Conservation (phyloP, 225 moss, liverwort and hornwort species). For the Bryum argenteum region DNA sequence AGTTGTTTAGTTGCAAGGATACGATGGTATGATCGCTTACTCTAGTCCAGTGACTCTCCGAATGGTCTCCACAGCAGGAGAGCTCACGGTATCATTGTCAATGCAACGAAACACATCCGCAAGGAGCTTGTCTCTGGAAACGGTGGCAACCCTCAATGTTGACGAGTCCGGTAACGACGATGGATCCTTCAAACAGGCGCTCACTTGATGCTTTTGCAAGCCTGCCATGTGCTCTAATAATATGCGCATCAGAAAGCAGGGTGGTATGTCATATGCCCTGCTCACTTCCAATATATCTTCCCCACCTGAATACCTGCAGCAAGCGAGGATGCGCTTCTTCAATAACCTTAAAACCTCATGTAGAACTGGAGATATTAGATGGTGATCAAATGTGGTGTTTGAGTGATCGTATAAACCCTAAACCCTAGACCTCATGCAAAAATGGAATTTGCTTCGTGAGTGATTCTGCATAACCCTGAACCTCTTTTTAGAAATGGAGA, state of each 20-base stretch:
- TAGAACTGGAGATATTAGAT: no score
- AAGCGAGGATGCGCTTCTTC: constrained; percentile 15
- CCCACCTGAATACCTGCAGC: constrained; percentile 51
- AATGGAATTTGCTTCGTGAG: neutral
- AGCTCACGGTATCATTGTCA: constrained; percentile 64
- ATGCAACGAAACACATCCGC: constrained; percentile 63
- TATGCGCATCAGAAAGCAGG: constrained; percentile 65
- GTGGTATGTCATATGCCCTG: constrained; percentile 51
- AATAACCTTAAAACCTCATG: constrained; percentile 1
- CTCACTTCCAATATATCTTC: constrained; percentile 65
- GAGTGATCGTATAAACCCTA: neutral
- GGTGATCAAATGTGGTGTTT: neutral
- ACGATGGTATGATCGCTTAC: constrained; percentile 37
- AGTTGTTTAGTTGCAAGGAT: no score
- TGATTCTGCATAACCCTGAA: no score
- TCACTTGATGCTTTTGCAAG: constrained; percentile 65
- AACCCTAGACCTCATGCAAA: neutral
- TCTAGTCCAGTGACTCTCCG: constrained; percentile 69
- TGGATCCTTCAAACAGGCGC: constrained; percentile 67
- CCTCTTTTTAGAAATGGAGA: no score
- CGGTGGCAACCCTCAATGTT: constrained; percentile 12
- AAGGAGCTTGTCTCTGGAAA: constrained; percentile 51
- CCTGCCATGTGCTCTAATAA: constrained; percentile 71
- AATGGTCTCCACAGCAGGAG: constrained; percentile 67
- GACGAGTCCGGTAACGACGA: constrained; percentile 49